Evolutionary conservation across 208 protist species (phyloP).

Genomic region (Leishmania tarentolae): DNA sequence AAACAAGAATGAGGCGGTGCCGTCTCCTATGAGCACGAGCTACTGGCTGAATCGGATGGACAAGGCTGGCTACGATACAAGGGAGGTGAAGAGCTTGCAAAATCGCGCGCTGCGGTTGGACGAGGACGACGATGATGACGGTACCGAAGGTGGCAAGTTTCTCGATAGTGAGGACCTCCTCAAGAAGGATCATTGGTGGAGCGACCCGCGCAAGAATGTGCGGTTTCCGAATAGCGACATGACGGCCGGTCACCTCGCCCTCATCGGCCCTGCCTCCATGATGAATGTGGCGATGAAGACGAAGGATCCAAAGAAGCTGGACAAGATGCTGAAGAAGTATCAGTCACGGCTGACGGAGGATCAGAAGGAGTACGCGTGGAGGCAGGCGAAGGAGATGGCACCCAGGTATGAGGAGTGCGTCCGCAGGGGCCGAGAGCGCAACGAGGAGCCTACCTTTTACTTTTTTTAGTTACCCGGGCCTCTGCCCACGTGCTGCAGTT

Average conservation of each 20-base stretch:
- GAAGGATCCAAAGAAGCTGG: slow-evolving; percentile 74
- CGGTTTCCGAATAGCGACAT: slow-evolving; percentile 83
- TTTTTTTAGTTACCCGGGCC: slow-evolving; percentile 60
- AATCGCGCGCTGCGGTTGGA: slow-evolving; percentile 68
- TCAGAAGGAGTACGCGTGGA: slow-evolving; percentile 86
- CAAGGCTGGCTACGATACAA: slow-evolving; percentile 77
- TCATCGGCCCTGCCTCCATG: slow-evolving; percentile 87
- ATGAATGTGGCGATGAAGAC: slow-evolving; percentile 90
- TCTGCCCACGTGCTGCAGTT: neutral
- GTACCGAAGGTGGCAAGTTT: slow-evolving; percentile 54
- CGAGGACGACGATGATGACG: slow-evolving; percentile 61
- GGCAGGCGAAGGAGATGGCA: slow-evolving; percentile 89
- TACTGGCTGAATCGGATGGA: slow-evolving; percentile 91
- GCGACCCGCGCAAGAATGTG: slow-evolving; percentile 84
- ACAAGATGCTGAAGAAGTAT: slow-evolving; percentile 90
- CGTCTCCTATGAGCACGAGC: slow-evolving; percentile 82
- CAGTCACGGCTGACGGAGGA: slow-evolving; percentile 79
- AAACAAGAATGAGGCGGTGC: slow-evolving; percentile 80
- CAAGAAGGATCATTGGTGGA: slow-evolving; percentile 90
- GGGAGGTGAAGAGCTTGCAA: slow-evolving; percentile 80
- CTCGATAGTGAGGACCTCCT: slow-evolving; percentile 87
- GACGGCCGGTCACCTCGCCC: slow-evolving; percentile 75
- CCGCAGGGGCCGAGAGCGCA: slow-evolving; percentile 71
- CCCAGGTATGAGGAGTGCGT: slow-evolving; percentile 86
- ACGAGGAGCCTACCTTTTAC: slow-evolving; percentile 86